A percentile compares a stretch with the other conserved stretches of the same genome.
Evolutionary conservation across 1,284 basidiomycete species (phyloP).

Genomic region (Stygiomarasmius scandens): DNA sequence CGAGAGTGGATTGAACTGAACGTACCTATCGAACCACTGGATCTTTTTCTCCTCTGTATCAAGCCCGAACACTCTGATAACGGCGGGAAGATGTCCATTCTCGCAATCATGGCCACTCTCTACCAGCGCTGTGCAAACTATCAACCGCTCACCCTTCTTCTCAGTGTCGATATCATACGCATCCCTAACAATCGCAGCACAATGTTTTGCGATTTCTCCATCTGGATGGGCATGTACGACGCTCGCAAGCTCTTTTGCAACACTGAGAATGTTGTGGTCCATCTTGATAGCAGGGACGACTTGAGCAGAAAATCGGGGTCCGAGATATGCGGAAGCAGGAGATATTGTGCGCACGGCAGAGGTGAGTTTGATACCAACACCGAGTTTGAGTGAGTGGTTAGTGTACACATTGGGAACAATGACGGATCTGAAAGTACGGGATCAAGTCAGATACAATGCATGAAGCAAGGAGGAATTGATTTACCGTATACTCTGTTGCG

Average conservation of each 20-base stretch:
- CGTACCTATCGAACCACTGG: conserved; percentile 49
- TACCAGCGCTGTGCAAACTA: conserved; percentile 56
- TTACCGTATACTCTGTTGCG: conserved; percentile 55
- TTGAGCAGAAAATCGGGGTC: conserved; percentile 57
- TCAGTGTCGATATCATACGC: conserved; percentile 50
- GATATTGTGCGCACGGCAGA: conserved; percentile 59
- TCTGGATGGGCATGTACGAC: conserved; percentile 47
- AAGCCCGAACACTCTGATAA: conserved; percentile 49
- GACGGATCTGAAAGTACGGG: conserved; percentile 54
- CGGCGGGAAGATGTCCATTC: conserved; percentile 44
- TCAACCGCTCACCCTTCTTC: conserved; percentile 47
- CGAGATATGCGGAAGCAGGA: conserved; percentile 53
- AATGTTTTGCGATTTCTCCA: conserved; percentile 53
- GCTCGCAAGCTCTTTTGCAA: conserved; percentile 54
- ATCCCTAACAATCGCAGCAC: conserved; percentile 52
- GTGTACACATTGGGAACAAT: conserved; percentile 45
- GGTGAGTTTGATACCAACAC: conserved; percentile 54
- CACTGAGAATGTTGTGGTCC: conserved; percentile 55
- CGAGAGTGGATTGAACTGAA: conserved; percentile 7
- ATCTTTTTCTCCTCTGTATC: conserved; percentile 49
- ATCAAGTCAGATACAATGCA: no score
- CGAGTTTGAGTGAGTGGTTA: conserved; percentile 49
- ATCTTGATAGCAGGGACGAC: conserved; percentile 68
- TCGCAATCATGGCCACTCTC: conserved; percentile 50
- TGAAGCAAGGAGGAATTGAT: not conserved